Conservation (phyloP, 805 yeast species). For the Candida awuae region DNA sequence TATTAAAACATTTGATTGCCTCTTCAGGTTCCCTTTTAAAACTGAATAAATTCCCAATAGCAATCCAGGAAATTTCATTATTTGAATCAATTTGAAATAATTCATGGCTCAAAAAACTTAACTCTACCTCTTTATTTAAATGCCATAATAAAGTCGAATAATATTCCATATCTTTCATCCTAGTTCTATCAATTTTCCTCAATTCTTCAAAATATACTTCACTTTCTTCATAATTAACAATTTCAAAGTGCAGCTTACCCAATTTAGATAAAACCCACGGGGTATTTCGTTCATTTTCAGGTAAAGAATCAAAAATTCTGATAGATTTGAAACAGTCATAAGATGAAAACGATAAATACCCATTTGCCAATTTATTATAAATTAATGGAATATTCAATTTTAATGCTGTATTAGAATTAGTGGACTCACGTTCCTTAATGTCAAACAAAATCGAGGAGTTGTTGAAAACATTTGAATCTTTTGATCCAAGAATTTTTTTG, state of each 20-base stretch:
- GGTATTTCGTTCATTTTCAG: conserved; percentile 53
- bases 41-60: conserved; percentile 82
- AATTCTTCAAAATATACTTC: conserved; percentile 54
- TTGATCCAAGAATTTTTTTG: background rate
- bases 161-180: conserved; percentile 83
- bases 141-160: conserved; percentile 93
- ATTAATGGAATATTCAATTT: conserved; percentile 37
- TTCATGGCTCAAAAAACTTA: conserved; percentile 79
- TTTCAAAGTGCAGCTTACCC: conserved; percentile 80
- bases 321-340: conserved; percentile 81
- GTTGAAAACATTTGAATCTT: conserved; percentile 13
- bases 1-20: conserved; percentile 78
- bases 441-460: conserved; percentile 4
- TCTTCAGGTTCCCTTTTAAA: conserved; percentile 78
- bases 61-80: conserved; percentile 84
- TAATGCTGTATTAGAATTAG: conserved; percentile 4
- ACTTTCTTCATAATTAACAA: conserved; percentile 75
- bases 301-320: conserved; percentile 54
- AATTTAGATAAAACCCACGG: conserved; percentile 81
- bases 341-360: conserved; percentile 48
- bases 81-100: conserved; percentile 52
- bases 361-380: conserved; percentile 50
- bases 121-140: conserved; percentile 66
- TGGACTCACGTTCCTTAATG: conserved; percentile 1
- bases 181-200: conserved; percentile 63